phyloP scores from a whole-genome alignment of 2,329 filamentous ascomycete genomes.

The Beauveria medogensis region DNA sequence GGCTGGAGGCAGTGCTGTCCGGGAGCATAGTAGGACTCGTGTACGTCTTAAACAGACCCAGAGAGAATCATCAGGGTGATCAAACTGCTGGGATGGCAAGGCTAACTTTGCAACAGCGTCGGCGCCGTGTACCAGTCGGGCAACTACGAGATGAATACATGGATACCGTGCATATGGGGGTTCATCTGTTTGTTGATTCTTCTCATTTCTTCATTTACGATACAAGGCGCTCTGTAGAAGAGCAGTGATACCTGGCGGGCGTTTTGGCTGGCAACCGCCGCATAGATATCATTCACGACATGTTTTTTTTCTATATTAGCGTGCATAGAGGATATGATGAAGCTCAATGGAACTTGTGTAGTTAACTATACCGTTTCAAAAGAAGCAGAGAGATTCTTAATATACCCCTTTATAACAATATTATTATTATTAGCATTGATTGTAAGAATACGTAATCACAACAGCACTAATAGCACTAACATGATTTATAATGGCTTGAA shows the following conservation, averaged over 20 bases:
- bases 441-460: too few species aligned
- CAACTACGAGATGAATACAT: constrained; percentile 86
- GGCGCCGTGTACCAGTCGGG: constrained; percentile 75
- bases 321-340: not conserved
- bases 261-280: not conserved
- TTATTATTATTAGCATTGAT: too few species aligned
- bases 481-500: too few species aligned
- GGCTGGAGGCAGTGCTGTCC: constrained; percentile 67
- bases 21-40: constrained; percentile 75
- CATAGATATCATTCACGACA: not conserved
- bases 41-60: constrained; percentile 40
- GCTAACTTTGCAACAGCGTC: constrained; percentile 42
- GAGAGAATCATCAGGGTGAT: not conserved
- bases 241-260: not conserved
- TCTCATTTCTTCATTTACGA: constrained; percentile 84
- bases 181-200: constrained; percentile 76
- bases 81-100: not conserved
- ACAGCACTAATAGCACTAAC: too few species aligned
- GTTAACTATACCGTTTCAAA: too few species aligned
- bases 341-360: not conserved
- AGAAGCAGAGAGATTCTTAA: too few species aligned
- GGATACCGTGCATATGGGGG: constrained; percentile 86
- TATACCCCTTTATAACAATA: too few species aligned
- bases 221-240: constrained; percentile 71
- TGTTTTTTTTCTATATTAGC: not conserved